A percentile compares a stretch with the other conserved stretches of the same genome.
Conservation (phyloP, 1,139 yeast genomes). For the Casaregolazyma suthepensis region DNA sequence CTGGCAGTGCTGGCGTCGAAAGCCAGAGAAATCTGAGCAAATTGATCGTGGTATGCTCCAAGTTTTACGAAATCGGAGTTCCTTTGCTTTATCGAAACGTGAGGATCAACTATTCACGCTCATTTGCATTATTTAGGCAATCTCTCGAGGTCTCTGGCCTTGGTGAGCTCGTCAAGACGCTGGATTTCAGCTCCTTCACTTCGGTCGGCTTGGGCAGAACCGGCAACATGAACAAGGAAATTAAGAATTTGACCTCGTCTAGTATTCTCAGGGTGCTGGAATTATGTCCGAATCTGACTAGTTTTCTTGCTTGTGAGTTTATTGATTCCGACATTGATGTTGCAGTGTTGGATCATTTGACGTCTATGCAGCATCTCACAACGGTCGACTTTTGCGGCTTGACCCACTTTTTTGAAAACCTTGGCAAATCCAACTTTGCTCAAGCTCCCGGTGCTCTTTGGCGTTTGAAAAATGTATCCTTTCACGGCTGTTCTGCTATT, state of each 20-base stretch:
- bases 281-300: conserved; percentile 60
- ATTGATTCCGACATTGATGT: conserved; percentile 78
- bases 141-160: conserved; percentile 47
- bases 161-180: conserved; percentile 67
- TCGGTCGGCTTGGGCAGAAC: conserved; percentile 88
- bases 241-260: conserved; percentile 77
- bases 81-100: conserved; percentile 57
- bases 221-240: conserved; percentile 82
- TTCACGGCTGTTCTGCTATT: conserved; percentile 84
- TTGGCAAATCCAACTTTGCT: conserved; percentile 32
- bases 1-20: background rate
- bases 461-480: conserved; percentile 52
- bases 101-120: conserved; percentile 71
- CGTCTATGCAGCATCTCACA: conserved; percentile 53
- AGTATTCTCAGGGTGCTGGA: conserved; percentile 60
- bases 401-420: conserved; percentile 66
- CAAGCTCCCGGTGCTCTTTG: conserved; percentile 20
- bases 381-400: conserved; percentile 80
- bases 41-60: conserved; percentile 29
- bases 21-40: conserved; percentile 6
- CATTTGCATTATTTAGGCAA: conserved; percentile 65
- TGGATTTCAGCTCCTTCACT: conserved; percentile 86
- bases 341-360: conserved; percentile 52
- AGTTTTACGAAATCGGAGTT: conserved; percentile 33
- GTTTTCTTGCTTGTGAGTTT: conserved; percentile 78